Conservation (phyloP, 2,329 filamentous ascomycete genomes). For the Aphanocladium album region DNA sequence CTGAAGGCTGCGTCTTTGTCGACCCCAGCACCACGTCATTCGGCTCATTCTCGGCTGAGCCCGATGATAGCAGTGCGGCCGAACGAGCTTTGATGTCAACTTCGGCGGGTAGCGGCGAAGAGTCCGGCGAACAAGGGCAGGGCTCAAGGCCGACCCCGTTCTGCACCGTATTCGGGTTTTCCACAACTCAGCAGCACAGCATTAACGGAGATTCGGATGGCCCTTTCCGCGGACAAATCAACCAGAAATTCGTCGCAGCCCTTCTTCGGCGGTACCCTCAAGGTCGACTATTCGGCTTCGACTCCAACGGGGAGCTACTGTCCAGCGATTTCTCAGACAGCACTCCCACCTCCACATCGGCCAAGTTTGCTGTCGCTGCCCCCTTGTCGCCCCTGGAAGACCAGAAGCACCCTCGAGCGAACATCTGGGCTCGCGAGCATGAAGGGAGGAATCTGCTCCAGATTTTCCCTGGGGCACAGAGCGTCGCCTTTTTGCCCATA, state of each 20-base stretch:
- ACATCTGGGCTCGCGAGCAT: constrained; percentile 2
- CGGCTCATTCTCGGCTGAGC: too few species aligned
- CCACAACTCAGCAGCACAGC: constrained; percentile 25
- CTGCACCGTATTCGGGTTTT: constrained; percentile 36
- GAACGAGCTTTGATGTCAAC: too few species aligned
- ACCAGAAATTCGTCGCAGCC: constrained; percentile 17
- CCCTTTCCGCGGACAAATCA: too few species aligned
- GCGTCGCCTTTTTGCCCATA: constrained; percentile 42
- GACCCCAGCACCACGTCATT: constrained; percentile 26
- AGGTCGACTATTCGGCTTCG: constrained; percentile 43
- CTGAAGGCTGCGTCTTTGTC: constrained; percentile 32
- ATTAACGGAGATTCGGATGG: too few species aligned
- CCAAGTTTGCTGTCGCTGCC: background rate
- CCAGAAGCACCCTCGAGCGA: background rate
- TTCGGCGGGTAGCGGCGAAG: too few species aligned
- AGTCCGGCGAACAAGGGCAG: too few species aligned
- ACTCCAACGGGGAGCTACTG: constrained; percentile 31
- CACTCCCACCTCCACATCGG: background rate
- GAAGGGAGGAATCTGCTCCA: constrained; percentile 27
- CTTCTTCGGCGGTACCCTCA: constrained; percentile 40
- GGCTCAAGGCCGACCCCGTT: too few species aligned
- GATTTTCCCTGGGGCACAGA: constrained; percentile 39
- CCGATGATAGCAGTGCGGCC: too few species aligned
- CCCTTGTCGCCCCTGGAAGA: background rate
- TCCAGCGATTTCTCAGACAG: constrained; percentile 24